phyloP scores from a whole-genome alignment of 2,329 filamentous ascomycete species.

The Epichloe brachyelytri region DNA sequence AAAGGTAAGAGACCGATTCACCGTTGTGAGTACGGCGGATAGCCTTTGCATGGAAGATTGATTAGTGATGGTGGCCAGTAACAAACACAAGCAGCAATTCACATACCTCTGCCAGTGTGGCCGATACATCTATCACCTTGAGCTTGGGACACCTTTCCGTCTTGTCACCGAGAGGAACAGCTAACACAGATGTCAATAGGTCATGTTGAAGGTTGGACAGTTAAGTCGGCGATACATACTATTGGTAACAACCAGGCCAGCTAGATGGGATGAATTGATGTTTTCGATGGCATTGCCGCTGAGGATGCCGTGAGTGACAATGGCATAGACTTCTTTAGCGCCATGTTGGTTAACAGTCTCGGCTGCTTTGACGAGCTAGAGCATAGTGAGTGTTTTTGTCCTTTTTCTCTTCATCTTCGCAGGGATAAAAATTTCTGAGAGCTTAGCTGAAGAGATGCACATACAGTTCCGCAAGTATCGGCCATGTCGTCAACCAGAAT shows the following conservation, averaged over 20 bases:
- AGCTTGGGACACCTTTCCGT: constrained; percentile 65
- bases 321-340: constrained; percentile 78
- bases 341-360: constrained; percentile 78
- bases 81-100: neutral
- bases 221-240: constrained; percentile 29
- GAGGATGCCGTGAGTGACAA: constrained; percentile 89
- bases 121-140: constrained; percentile 83
- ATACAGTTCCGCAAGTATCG: constrained; percentile 74
- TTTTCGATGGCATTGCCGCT: constrained; percentile 80
- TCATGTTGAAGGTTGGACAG: neutral
- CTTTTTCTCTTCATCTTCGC: neutral
- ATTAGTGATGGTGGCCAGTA: constrained; percentile 1
- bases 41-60: constrained; percentile 29
- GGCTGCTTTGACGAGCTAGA: constrained; percentile 60
- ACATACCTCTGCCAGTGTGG: constrained; percentile 54
- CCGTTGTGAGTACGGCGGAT: constrained; percentile 58
- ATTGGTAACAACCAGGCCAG: constrained; percentile 79
- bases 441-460: neutral
- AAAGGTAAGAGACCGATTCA: constrained; percentile 52
- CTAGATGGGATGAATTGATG: constrained; percentile 64
- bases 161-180: constrained; percentile 54
- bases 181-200: constrained; percentile 16
- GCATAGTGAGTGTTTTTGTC: neutral
- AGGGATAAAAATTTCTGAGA: neutral
- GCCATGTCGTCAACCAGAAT: constrained; percentile 98